Base-by-base conservation (phyloP, 371 early-diverging fungal species). In the Cokeromyces recurvatus region DNA sequence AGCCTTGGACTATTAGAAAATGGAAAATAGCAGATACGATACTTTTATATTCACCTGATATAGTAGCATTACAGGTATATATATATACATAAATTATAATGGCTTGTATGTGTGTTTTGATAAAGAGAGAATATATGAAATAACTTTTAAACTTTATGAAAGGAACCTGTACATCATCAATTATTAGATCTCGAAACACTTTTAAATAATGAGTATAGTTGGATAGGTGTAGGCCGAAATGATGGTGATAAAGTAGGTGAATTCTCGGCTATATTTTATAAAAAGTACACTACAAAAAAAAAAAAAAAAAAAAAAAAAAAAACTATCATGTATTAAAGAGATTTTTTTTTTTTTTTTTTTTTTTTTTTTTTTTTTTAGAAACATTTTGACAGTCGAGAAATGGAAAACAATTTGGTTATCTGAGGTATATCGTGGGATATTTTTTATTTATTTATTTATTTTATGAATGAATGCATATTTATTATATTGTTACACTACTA, bases 81-180 rank as follows among this genome's bases (percentile, higher is more conserved):
- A 15, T 6, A 34, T n/a, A 8, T 34, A n/a, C 29, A 27, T 27
- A 27, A 27, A 27, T 27, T 27, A 5, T 27, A n/a, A n/a, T n/a
- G n/a, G n/a, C n/a, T n/a, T n/a, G n/a, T n/a, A n/a, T n/a, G n/a
- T n/a, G n/a, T n/a, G n/a, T n/a, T n/a, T n/a, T n/a, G n/a, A n/a
- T n/a, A n/a, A n/a, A n/a, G n/a, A n/a, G n/a, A n/a, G n/a, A n/a
- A n/a, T n/a, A n/a, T n/a, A n/a, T n/a, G n/a, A n/a, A n/a, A n/a
- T n/a, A n/a, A n/a, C n/a, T n/a, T n/a, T n/a, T n/a, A n/a, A n/a
- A n/a, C n/a, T n/a, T n/a, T n/a, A n/a, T n/a, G n/a, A 32, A 32
- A 78, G 76, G 78, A 79, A 53, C 63, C 73, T n/a, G 49, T 58
- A 1, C 34, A 55, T 49, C 63, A 73, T 25, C 79, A 79, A 64